Conservation (phyloP, 371 early-diverging fungal species). For the Synchytrium microbalum region DNA sequence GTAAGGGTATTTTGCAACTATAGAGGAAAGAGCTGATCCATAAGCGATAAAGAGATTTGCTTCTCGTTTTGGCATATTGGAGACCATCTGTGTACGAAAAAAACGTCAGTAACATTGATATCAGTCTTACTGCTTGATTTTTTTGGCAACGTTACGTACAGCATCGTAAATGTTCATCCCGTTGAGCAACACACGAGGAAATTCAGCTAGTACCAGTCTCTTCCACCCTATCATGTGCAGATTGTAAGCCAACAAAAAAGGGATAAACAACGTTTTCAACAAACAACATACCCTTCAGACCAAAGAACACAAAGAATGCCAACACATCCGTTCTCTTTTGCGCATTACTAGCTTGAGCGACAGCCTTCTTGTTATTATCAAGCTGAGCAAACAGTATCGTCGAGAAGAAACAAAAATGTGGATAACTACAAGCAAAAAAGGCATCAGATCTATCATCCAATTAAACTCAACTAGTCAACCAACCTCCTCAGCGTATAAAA, state of each 20-base stretch:
- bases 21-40: too few relatives aligned
- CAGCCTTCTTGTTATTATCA: too few relatives aligned
- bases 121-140: too few relatives aligned
- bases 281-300: conserved; percentile 36
- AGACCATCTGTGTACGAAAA: too few relatives aligned
- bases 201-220: conserved; percentile 58
- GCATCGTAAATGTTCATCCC: conserved; percentile 29
- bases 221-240: conserved; percentile 48
- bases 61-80: too few relatives aligned
- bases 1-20: too few relatives aligned
- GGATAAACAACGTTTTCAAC: background rate
- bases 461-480: too few relatives aligned
- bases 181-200: conserved; percentile 60
- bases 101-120: too few relatives aligned
- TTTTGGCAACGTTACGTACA: background rate
- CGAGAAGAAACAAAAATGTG: conserved; percentile 57
- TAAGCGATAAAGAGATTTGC: too few relatives aligned
- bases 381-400: too few relatives aligned
- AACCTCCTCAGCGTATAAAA: conserved; percentile 5
- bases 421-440: conserved; percentile 42
- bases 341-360: conserved; percentile 48
- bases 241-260: background rate
- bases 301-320: conserved; percentile 67
- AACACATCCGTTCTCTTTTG: conserved; percentile 44
- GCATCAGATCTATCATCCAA: too few relatives aligned